Base-by-base conservation (phyloP, 2,329 filamentous ascomycete genomes). In the Paraphoma sp. region DNA sequence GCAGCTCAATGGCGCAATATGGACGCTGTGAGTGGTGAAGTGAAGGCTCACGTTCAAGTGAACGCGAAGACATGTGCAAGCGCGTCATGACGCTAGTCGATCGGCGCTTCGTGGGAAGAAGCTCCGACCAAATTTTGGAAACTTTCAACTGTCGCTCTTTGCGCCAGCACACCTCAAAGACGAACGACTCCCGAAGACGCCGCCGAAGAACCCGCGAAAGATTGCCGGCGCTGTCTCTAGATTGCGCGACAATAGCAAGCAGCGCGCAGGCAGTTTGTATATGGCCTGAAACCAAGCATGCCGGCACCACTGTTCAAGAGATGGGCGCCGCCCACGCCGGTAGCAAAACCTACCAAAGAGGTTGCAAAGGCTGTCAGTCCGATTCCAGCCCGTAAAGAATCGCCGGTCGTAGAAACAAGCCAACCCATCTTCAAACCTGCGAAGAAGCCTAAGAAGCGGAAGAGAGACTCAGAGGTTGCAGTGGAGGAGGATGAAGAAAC, bases 291-390 rank as follows among this genome's bases (percentile, higher is more conserved):
- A 29, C 43, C 51, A 64, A 46, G 54, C 23, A 84, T 84, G 81
- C 75, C 80, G 56, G 78, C 75, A 51, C 75, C 77, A 46, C 76
- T 83, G 36, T 81, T 83, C 61, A 74, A 78, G 30, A 77, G 80
- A 50, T 81, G 82, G 63, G 79, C 79, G 42, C 80, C 81, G 50
- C 76, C 79, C 4, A 76, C 71, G 47, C 46, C 67, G 2, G 53
- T 51, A 51, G 46, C 48, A 29, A 49, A 48, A 42, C 49, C 28
- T 29, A 23, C 23, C 23, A 23, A 23, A 23, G 23, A 23, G 23
- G 29, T 41, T 6, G 33, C 46, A 42, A 42, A 36, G 11, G 38
- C 42, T 41, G 29, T 16, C 17, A 40, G n/a, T 18, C 36, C 9
- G 40, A 48, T 17, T n/a, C 43, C 18, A 31, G 50, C 43, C 33